Evolutionary conservation across 192 early-diverging fungal species (phyloP), one percentile per base, ranked within the genome.

Genomic region (Entomortierella beljakovae): DNA sequence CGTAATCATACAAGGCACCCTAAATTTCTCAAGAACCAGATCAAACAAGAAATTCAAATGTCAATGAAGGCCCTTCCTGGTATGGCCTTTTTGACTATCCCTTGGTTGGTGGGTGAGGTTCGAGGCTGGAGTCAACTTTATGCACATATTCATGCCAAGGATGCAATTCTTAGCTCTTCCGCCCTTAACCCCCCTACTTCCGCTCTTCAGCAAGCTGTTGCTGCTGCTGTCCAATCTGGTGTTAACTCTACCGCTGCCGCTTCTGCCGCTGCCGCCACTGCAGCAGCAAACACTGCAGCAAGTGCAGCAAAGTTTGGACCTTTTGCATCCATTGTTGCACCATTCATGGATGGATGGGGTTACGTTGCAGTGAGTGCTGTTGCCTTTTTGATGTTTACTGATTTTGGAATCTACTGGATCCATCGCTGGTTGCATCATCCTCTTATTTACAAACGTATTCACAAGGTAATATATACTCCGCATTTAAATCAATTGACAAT

Each of bases 401-500:
- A 99, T 68, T 94, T 90, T 79, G 86, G 92, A 58, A 95, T 99
- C 62, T 99, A 99, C 83, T 99, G 96, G 96, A 91, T 97, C 57
- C 98, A 99, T 81, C 94, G 98, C 22, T 88, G 86, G 62, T 87
- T 94, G 72, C 96, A 99, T 77, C 94, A 97, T 68, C 98, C 96
- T 49, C 57, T 83, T 38, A 71, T 99, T 46, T 99, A 99, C 74
- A 91, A 92, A 71, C 87, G 89, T 81, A 83, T 97, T 50, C 98
- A 99, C 88, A 93, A 93, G 86, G 88, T 89, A 83, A 48, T 25
- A 1, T 57, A 16, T n/a, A 43, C 2, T 6, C n/a, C 28, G 28
- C 29, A 46, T 48, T 26, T 46, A 13, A 28, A 11, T 6, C 6
- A 26, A 8, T 13, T 23, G 13, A 16, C 49, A 23, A 16, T 6